phyloP scores from a whole-genome alignment of 768 basidiomycete species.

The Boletus rex-veris region DNA sequence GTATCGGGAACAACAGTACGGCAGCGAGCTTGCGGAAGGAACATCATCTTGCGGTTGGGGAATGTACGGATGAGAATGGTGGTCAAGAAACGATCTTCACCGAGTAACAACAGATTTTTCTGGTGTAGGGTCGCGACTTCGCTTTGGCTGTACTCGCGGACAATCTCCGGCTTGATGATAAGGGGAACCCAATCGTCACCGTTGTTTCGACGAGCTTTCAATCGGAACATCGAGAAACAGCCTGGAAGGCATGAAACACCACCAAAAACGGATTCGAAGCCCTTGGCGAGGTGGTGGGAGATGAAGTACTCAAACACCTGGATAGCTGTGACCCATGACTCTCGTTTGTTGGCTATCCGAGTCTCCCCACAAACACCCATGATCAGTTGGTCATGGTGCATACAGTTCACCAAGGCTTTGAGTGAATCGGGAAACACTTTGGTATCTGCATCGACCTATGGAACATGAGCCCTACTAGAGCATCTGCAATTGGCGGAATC shows the following conservation, averaged over 20 bases:
- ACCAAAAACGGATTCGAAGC: slow-evolving; percentile 98
- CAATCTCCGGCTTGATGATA: slow-evolving; percentile 94
- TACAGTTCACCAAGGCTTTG: slow-evolving; percentile 89
- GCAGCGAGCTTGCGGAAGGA: slow-evolving; percentile 93
- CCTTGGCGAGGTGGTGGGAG: slow-evolving; percentile 96
- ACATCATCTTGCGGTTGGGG: slow-evolving; percentile 99
- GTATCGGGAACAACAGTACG: slow-evolving; percentile 96
- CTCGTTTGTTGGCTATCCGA: slow-evolving; percentile 95
- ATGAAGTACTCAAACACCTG: slow-evolving; percentile 99
- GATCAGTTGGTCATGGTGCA: slow-evolving; percentile 98
- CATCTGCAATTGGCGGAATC: slow-evolving; percentile 6
- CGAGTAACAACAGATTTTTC: slow-evolving; percentile 93
- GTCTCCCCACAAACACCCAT: slow-evolving; percentile 99
- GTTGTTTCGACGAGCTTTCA: slow-evolving; percentile 84
- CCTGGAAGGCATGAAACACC: slow-evolving; percentile 99
- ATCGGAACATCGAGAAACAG: slow-evolving; percentile 99
- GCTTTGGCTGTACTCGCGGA: slow-evolving; percentile 93
- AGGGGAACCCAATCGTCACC: slow-evolving; percentile 98
- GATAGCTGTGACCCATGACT: slow-evolving; percentile 97
- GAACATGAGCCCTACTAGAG: slow-evolving; percentile 8
- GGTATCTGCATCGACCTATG: slow-evolving; percentile 96
- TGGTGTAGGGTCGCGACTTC: slow-evolving; percentile 94
- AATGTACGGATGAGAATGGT: slow-evolving; percentile 95
- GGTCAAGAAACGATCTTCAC: slow-evolving; percentile 98
- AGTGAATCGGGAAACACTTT: slow-evolving; percentile 91